phyloP scores from a whole-genome alignment of 371 early-diverging fungal genomes.

The Mucor racemosus region DNA sequence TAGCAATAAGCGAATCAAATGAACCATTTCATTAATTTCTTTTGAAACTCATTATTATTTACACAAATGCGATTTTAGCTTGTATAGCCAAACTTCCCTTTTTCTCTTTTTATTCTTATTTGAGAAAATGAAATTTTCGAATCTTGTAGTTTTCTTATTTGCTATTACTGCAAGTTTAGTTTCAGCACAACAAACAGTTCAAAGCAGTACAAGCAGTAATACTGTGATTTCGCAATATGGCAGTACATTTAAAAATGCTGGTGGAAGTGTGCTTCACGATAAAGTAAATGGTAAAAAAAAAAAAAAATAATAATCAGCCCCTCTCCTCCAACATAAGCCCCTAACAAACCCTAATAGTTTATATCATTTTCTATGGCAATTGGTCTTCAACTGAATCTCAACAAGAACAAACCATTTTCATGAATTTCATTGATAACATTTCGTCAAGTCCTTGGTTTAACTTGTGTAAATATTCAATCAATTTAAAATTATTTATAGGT shows the following conservation, averaged over 20 bases:
- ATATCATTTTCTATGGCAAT: slow-evolving; percentile 58
- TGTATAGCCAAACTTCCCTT: too few relatives aligned
- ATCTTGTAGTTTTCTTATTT: slow-evolving; percentile 10
- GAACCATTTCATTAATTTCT: slow-evolving; percentile 6
- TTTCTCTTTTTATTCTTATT: slow-evolving; percentile 8
- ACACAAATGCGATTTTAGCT: neutral
- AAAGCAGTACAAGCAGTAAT: slow-evolving; percentile 21
- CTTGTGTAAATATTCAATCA: too few relatives aligned
- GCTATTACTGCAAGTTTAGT: slow-evolving; percentile 8
- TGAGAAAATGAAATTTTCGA: slow-evolving; percentile 21
- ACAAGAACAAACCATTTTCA: slow-evolving; percentile 44
- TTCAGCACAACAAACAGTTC: slow-evolving; percentile 22
- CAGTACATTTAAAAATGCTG: slow-evolving; percentile 36
- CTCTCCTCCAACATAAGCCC: neutral
- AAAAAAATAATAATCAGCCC: too few relatives aligned
- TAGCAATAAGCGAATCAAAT: slow-evolving; percentile 11
- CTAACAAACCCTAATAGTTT: slow-evolving; percentile 29
- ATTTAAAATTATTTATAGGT: too few relatives aligned
- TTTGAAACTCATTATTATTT: slow-evolving; percentile 17
- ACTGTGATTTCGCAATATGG: slow-evolving; percentile 37
- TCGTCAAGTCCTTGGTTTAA: slow-evolving; percentile 52
- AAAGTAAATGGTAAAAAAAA: slow-evolving; percentile 46
- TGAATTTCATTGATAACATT: slow-evolving; percentile 52
- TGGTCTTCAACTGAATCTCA: slow-evolving; percentile 43
- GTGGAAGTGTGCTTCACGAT: slow-evolving; percentile 47